These are phyloP conservation scores for Sclerotinia sclerotiorum DNA, from an alignment of 2,329 filamentous ascomycete genomes.

Conservation along the genomic window DNA sequence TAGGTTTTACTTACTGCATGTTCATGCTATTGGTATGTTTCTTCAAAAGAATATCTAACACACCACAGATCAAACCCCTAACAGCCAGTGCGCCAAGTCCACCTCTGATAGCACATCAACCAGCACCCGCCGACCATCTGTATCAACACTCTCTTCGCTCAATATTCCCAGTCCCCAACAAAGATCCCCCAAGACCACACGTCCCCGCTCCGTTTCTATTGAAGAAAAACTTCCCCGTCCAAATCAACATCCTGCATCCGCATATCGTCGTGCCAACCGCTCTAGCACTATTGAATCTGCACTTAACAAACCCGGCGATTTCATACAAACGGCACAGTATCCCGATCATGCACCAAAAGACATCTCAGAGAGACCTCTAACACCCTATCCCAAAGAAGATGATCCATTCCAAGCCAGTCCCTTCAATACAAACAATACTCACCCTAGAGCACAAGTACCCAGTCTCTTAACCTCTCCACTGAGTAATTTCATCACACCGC, in stretches of 20 bases:
- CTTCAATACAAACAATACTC: not conserved
- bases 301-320: conserved; percentile 2
- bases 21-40: not conserved
- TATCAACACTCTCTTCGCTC: not conserved
- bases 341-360: conserved; percentile 16
- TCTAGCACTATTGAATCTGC: conserved; percentile 23
- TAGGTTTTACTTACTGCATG: not conserved
- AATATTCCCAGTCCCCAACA: not conserved
- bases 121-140: conserved; percentile 13
- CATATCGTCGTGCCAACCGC: conserved; percentile 13
- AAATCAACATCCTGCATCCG: conserved; percentile 7
- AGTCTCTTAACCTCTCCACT: not conserved
- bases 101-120: not conserved
- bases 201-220: conserved; percentile 21
- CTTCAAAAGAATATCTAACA: not conserved
- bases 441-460: not conserved
- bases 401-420: conserved; percentile 8
- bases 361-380: conserved; percentile 24
- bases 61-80: not conserved
- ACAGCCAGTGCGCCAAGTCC: not conserved
- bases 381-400: conserved; percentile 27
- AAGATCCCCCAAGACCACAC: not conserved
- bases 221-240: conserved; percentile 14
- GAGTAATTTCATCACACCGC: not conserved
- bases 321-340: not conserved